These are phyloP conservation scores for Obba rivulosa DNA, from an alignment of 768 basidiomycete species.

Conservation along the genomic window DNA sequence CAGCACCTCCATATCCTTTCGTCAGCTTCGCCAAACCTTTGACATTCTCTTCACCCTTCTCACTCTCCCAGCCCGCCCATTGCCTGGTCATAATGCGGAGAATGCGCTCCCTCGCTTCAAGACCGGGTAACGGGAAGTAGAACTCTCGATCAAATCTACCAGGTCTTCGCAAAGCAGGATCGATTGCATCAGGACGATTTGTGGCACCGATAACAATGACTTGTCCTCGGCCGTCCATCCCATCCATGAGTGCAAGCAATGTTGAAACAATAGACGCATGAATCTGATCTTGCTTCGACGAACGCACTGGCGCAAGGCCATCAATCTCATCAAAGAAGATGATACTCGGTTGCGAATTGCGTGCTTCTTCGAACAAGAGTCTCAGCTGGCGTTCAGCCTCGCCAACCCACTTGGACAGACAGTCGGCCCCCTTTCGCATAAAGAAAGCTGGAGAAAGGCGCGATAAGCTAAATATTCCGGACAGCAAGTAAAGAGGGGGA, in stretches of 20 bases:
- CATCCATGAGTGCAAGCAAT: constrained; percentile 95
- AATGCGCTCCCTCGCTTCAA: constrained; percentile 85
- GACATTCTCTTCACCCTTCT: constrained; percentile 40
- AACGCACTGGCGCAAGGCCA: constrained; percentile 94
- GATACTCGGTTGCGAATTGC: constrained; percentile 87
- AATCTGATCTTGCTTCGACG: constrained; percentile 98
- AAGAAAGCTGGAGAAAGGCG: constrained; percentile 70
- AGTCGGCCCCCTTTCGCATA: constrained; percentile 99
- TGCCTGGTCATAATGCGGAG: constrained; percentile 83
- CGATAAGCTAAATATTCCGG: neutral
- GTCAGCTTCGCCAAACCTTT: constrained; percentile 81
- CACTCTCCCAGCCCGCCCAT: constrained; percentile 80
- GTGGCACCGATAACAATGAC: constrained; percentile 98
- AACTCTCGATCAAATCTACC: constrained; percentile 98
- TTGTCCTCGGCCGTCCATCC: constrained; percentile 97
- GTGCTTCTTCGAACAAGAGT: constrained; percentile 93
- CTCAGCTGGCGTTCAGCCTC: constrained; percentile 96
- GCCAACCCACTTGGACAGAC: constrained; percentile 98
- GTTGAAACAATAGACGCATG: constrained; percentile 98
- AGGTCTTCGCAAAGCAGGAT: constrained; percentile 89
- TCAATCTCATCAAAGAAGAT: constrained; percentile 99
- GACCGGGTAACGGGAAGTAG: constrained; percentile 87
- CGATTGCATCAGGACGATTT: constrained; percentile 95
- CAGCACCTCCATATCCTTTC: constrained; percentile 97
- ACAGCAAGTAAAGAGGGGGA: constrained; percentile 10